Percentiles rank a stretch among this genome's conserved stretches.
Evolutionary conservation across 2,329 filamentous ascomycete genomes (phyloP).

Genomic region (Botrytis sinoallii): DNA sequence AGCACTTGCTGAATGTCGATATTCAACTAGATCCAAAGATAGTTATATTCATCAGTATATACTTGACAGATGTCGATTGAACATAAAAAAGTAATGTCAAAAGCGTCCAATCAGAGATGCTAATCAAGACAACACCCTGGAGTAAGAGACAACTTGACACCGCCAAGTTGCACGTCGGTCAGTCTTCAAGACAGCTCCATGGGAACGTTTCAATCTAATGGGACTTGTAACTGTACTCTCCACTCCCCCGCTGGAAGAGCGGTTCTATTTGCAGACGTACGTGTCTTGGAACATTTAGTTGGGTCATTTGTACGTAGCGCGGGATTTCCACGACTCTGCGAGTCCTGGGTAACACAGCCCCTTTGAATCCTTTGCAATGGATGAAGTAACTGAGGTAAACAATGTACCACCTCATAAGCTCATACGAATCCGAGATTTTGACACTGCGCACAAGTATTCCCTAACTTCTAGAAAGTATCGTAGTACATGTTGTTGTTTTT

Average conservation of each 20-base stretch:
- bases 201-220: not conserved
- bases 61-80: not conserved
- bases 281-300: not conserved
- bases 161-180: not conserved
- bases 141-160: not conserved
- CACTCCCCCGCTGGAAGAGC: not conserved
- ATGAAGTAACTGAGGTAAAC: not conserved
- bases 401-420: not conserved
- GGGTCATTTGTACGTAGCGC: not conserved
- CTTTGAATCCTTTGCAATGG: not conserved
- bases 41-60: not conserved
- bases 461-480: not conserved
- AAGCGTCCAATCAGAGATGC: not conserved
- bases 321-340: not conserved
- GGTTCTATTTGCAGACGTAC: not conserved
- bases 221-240: not conserved
- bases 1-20: not conserved
- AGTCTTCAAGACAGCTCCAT: not conserved
- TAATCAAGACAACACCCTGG: not conserved
- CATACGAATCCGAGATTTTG: not conserved
- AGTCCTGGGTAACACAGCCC: not conserved
- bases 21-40: not conserved
- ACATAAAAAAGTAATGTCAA: no score
- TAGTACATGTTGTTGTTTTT: not conserved
- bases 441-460: not conserved